Conservation (phyloP, 805 yeast genomes). For the Myxozyma sirexii region DNA sequence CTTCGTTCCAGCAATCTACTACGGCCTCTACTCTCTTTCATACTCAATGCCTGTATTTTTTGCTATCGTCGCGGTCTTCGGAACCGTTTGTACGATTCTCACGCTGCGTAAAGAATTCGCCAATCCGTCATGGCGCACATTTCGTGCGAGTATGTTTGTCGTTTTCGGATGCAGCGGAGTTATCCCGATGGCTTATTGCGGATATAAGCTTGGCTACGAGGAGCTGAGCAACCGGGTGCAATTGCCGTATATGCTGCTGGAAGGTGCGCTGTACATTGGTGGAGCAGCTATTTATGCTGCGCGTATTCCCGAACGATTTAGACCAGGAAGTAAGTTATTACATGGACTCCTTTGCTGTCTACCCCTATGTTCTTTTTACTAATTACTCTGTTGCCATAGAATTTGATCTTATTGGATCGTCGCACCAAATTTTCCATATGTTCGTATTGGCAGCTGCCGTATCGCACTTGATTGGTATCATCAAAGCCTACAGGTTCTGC, state of each 20-base stretch:
- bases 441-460: slow-evolving; percentile 47
- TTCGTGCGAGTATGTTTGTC: slow-evolving; percentile 77
- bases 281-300: slow-evolving; percentile 83
- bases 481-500: slow-evolving; percentile 52
- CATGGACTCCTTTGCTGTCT: slow-evolving; percentile 51
- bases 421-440: slow-evolving; percentile 77
- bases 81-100: slow-evolving; percentile 60
- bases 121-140: slow-evolving; percentile 71
- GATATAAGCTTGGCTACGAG: slow-evolving; percentile 47
- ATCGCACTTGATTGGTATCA: slow-evolving; percentile 69
- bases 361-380: slow-evolving; percentile 74
- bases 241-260: slow-evolving; percentile 63
- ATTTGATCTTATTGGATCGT: slow-evolving; percentile 67
- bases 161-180: slow-evolving; percentile 77
- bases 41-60: slow-evolving; percentile 35
- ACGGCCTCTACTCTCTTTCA: slow-evolving; percentile 49
- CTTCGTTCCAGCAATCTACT: slow-evolving; percentile 54
- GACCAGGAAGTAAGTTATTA: slow-evolving; percentile 67
- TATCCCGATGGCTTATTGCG: slow-evolving; percentile 66
- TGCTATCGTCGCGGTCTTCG: slow-evolving; percentile 59
- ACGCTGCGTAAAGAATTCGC: slow-evolving; percentile 70
- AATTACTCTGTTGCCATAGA: too few species aligned
- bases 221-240: slow-evolving; percentile 50
- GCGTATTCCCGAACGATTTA: slow-evolving; percentile 72
- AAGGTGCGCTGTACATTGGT: slow-evolving; percentile 71